Conservation (phyloP, 1,139 yeast genomes). For the Yamadazyma sp. region DNA sequence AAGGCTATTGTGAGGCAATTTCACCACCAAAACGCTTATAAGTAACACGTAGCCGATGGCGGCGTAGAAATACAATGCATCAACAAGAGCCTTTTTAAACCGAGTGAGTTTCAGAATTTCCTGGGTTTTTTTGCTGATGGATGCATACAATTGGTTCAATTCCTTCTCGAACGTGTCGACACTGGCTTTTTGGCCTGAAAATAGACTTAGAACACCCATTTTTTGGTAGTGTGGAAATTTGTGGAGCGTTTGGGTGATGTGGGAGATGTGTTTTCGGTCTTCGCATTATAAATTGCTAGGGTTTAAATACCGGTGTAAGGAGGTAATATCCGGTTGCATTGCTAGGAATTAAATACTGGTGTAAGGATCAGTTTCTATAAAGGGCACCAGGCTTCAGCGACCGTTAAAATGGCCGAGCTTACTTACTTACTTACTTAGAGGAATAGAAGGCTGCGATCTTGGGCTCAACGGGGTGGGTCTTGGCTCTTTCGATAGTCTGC, state of each 20-base stretch:
- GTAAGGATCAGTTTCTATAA: background rate
- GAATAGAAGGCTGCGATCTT: conserved; percentile 4
- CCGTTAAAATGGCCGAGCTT: too few species aligned
- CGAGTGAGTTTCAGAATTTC: conserved; percentile 18
- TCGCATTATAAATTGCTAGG: background rate
- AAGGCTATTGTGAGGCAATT: conserved; percentile 19
- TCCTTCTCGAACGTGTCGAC: conserved; percentile 54
- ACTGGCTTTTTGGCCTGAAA: conserved; percentile 42
- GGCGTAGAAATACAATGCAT: conserved; percentile 25
- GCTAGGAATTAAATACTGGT: too few species aligned
- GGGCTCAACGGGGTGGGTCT: conserved; percentile 22
- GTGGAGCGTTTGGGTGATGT: background rate
- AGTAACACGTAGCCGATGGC: conserved; percentile 31
- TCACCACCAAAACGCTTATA: conserved; percentile 26
- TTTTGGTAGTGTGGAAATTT: background rate
- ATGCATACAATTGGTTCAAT: conserved; percentile 40
- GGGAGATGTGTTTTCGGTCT: background rate
- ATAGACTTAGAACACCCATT: conserved; percentile 23
- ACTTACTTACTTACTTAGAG: background rate
- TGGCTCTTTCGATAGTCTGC: conserved; percentile 53
- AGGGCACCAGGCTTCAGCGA: too few species aligned
- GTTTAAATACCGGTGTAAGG: background rate
- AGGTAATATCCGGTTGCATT: too few species aligned
- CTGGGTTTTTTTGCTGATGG: conserved; percentile 24
- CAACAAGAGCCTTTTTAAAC: conserved; percentile 12